A percentile compares a stretch with the other conserved stretches of the same genome.
phyloP scores from a whole-genome alignment of 2,329 filamentous ascomycete species.

The Sporothrix sp. region DNA sequence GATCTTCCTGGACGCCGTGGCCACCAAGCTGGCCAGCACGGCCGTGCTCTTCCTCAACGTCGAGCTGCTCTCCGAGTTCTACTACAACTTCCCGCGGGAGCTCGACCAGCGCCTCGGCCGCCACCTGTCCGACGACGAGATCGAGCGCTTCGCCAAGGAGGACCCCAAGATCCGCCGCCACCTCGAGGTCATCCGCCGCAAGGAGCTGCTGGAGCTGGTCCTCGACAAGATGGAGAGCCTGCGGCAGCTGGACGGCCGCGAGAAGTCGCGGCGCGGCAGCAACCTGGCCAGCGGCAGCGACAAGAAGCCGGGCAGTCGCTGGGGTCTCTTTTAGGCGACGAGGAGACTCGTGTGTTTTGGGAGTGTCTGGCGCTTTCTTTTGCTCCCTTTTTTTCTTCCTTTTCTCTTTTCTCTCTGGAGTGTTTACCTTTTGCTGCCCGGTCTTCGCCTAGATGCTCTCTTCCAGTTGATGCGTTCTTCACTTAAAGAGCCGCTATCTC shows the following conservation, averaged over 20 bases:
- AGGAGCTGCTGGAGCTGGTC: slow-evolving; percentile 86
- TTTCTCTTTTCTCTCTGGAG: not conserved
- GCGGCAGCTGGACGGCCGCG: slow-evolving; percentile 68
- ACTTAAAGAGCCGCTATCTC: no score
- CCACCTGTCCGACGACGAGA: slow-evolving; percentile 65
- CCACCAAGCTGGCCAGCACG: slow-evolving; percentile 86
- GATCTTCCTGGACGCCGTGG: slow-evolving; percentile 94
- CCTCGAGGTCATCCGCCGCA: slow-evolving; percentile 82
- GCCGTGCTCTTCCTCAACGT: slow-evolving; percentile 96
- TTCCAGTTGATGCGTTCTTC: no score
- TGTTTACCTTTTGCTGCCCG: not conserved
- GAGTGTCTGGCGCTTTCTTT: not conserved
- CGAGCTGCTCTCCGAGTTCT: slow-evolving; percentile 92
- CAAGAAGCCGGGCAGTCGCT: slow-evolving; percentile 14
- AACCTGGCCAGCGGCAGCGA: slow-evolving; percentile 21
- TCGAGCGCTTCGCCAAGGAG: slow-evolving; percentile 86
- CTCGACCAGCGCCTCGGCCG: slow-evolving; percentile 79
- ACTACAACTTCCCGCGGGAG: slow-evolving; percentile 93
- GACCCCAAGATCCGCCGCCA: slow-evolving; percentile 84
- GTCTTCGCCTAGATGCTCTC: no score
- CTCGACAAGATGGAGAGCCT: slow-evolving; percentile 93
- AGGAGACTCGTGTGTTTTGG: no score
- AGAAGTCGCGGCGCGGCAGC: slow-evolving; percentile 44
- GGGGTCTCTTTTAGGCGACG: slow-evolving; percentile 16
- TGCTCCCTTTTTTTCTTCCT: not conserved